Conservation (phyloP, 805 yeast genomes). For the Pichia heedii region DNA sequence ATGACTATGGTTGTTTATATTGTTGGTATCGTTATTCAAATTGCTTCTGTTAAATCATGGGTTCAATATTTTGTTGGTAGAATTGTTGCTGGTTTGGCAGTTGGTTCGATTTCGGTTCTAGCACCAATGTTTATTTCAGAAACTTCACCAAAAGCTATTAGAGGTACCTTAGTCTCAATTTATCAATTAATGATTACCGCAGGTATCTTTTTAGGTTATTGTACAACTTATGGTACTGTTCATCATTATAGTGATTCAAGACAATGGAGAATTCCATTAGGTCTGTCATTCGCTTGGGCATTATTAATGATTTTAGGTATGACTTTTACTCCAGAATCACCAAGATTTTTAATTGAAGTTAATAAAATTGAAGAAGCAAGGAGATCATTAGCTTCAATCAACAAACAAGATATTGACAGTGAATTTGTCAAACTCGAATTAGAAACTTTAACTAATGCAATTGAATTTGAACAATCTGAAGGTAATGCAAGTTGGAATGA, state of each 20-base stretch:
- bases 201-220: constrained; percentile 65
- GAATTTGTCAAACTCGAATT: constrained; percentile 47
- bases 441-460: constrained; percentile 47
- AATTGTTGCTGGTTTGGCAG: constrained; percentile 46
- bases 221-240: constrained; percentile 58
- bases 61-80: constrained; percentile 59
- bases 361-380: constrained; percentile 45
- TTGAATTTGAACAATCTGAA: constrained; percentile 51
- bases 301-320: constrained; percentile 39
- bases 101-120: constrained; percentile 44
- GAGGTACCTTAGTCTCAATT: constrained; percentile 64
- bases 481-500: constrained; percentile 62
- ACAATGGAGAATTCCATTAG: constrained; percentile 63
- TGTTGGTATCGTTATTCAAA: constrained; percentile 54
- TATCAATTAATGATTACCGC: constrained; percentile 63
- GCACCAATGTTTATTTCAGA: constrained; percentile 58
- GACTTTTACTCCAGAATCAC: constrained; percentile 61
- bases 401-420: constrained; percentile 46
- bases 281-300: constrained; percentile 44
- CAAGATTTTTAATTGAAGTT: constrained; percentile 50
- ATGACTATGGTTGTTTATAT: constrained; percentile 46
- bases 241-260: constrained; percentile 36
- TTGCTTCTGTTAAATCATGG: constrained; percentile 46
- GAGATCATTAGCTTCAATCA: constrained; percentile 45
- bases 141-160: constrained; percentile 57